phyloP scores from a whole-genome alignment of 305 asterid genomes.

The Fraxinus greggii region DNA sequence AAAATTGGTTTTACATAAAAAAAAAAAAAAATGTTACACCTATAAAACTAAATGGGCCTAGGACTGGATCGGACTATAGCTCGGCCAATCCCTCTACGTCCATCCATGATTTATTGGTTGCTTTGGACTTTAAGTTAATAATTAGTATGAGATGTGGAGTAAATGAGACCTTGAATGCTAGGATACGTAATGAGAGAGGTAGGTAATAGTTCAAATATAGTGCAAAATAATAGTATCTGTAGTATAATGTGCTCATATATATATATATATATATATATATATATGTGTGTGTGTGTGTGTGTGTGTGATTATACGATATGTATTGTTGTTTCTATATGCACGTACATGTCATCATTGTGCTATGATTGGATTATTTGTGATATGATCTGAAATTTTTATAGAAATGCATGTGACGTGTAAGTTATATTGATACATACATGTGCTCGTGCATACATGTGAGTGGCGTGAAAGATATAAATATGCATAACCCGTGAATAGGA shows the following conservation, averaged over 20 bases:
- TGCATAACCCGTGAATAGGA: not conserved
- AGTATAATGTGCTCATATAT: too few relatives aligned
- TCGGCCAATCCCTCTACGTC: too few relatives aligned
- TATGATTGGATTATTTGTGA: not conserved
- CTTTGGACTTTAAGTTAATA: not conserved
- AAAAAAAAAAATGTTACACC: too few relatives aligned
- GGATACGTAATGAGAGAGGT: not conserved
- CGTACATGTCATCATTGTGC: not conserved
- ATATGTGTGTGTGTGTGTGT: too few relatives aligned
- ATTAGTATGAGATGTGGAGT: not conserved
- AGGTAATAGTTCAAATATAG: not conserved
- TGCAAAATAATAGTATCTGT: not conserved
- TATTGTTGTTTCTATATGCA: not conserved
- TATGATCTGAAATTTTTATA: not conserved
- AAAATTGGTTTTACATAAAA: too few relatives aligned
- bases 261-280: too few relatives aligned
- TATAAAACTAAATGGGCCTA: too few relatives aligned
- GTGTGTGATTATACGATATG: too few relatives aligned
- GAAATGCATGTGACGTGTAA: not conserved
- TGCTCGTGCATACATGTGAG: not conserved
- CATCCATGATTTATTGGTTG: too few relatives aligned
- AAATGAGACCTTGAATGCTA: not conserved
- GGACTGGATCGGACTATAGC: too few relatives aligned
- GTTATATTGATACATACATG: not conserved
- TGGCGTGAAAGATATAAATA: not conserved